These are phyloP conservation scores for Tritrichomonas musculus DNA, from an alignment of 208 protist genomes.

Conservation along the genomic window DNA sequence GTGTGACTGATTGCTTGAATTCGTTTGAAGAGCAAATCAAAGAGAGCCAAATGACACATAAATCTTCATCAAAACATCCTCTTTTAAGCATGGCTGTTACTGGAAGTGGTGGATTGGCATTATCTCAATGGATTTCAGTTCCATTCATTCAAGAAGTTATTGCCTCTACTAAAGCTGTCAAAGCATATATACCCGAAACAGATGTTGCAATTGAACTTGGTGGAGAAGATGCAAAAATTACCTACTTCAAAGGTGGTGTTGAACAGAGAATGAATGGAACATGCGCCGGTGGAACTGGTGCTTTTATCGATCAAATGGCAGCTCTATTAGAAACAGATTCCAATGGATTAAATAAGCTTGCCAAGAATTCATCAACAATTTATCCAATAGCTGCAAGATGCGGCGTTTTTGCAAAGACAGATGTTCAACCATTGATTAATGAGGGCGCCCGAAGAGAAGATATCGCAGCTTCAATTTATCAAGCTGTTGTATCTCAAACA, in stretches of 20 bases:
- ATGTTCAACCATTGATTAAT: neutral
- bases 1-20: neutral
- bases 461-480: neutral
- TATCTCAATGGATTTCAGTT: neutral
- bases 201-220: slow-evolving; percentile 7
- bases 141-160: neutral
- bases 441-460: neutral
- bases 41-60: no score
- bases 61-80: no score
- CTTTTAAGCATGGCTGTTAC: neutral
- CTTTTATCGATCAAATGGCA: neutral
- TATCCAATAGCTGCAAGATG: neutral
- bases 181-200: neutral
- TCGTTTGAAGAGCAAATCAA: neutral
- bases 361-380: neutral
- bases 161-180: neutral
- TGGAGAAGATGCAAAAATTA: slow-evolving; percentile 3
- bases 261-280: neutral
- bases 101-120: neutral
- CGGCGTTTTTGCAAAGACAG: neutral
- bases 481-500: neutral
- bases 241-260: neutral
- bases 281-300: neutral
- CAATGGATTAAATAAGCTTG: neutral
- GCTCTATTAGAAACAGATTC: neutral